Conservation (phyloP, 768 basidiomycete genomes). For the Tubosaeta brunneosetosa region DNA sequence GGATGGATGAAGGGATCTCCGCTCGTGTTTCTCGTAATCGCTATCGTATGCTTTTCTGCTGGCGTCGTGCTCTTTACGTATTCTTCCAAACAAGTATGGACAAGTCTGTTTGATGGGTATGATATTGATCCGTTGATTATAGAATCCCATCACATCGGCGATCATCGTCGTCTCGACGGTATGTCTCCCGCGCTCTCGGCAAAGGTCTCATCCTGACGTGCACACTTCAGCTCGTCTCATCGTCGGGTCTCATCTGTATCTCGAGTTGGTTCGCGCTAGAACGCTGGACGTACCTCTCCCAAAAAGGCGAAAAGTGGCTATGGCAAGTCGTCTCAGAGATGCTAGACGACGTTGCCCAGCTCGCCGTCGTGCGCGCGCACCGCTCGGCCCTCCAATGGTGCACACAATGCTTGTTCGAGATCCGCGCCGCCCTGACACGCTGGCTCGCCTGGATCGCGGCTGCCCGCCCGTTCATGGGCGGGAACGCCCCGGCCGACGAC, state of each 20-base stretch:
- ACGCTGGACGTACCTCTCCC: constrained; percentile 40
- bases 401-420: constrained; percentile 6
- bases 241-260: constrained; percentile 41
- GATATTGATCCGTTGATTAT: constrained; percentile 1
- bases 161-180: constrained; percentile 69
- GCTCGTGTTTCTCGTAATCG: constrained; percentile 75
- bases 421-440: constrained; percentile 6
- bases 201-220: not conserved
- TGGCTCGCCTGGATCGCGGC: constrained; percentile 11
- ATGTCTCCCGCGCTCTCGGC: constrained; percentile 1
- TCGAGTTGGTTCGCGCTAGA: constrained; percentile 50
- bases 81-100: constrained; percentile 58
- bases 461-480: not conserved
- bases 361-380: constrained; percentile 23
- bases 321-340: constrained; percentile 33
- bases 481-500: not conserved
- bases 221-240: constrained; percentile 26
- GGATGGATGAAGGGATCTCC: constrained; percentile 85
- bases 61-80: constrained; percentile 75
- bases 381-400: constrained; percentile 24
- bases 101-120: not conserved
- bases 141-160: constrained; percentile 59
- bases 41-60: constrained; percentile 76
- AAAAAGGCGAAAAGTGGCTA: constrained; percentile 46
- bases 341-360: constrained; percentile 17